Evolutionary conservation across 2,329 filamentous ascomycete genomes (phyloP).

Genomic region (Cryphonectria nitschkei): DNA sequence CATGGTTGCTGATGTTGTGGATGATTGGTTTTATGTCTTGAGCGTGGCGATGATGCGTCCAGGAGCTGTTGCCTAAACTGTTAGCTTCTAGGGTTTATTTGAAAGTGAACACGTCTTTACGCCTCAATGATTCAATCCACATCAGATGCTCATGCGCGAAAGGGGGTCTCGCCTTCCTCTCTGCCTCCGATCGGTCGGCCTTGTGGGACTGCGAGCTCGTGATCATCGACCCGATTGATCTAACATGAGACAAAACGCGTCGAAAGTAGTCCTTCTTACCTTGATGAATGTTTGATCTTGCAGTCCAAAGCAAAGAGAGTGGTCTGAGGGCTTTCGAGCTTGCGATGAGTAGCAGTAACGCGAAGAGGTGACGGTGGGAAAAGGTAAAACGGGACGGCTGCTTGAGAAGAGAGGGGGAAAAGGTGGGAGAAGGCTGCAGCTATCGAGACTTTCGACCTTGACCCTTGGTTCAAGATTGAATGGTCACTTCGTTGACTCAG

Average conservation of each 20-base stretch:
- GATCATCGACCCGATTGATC: background rate
- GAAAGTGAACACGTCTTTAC: background rate
- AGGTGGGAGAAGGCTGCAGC: background rate
- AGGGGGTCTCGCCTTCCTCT: background rate
- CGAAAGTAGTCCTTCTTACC: background rate
- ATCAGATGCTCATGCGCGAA: background rate
- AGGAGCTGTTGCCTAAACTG: slow-evolving; percentile 8
- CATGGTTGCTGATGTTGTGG: slow-evolving; percentile 45
- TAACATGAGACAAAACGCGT: background rate
- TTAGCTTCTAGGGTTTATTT: background rate
- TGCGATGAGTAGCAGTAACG: background rate
- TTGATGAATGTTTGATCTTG: background rate
- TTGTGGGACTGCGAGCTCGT: background rate
- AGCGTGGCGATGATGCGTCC: slow-evolving; percentile 18
- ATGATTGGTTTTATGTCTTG: slow-evolving; percentile 8
- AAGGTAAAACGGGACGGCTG: background rate
- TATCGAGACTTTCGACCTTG: background rate
- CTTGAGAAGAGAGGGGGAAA: background rate
- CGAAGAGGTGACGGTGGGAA: background rate
- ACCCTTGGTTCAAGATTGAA: background rate
- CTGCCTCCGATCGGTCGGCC: background rate
- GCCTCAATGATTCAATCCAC: background rate
- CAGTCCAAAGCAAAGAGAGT: background rate
- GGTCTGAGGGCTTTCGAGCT: background rate
- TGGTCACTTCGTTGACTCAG: background rate